phyloP scores from a whole-genome alignment of 1,284 basidiomycete genomes.

The Boletus putidus region DNA sequence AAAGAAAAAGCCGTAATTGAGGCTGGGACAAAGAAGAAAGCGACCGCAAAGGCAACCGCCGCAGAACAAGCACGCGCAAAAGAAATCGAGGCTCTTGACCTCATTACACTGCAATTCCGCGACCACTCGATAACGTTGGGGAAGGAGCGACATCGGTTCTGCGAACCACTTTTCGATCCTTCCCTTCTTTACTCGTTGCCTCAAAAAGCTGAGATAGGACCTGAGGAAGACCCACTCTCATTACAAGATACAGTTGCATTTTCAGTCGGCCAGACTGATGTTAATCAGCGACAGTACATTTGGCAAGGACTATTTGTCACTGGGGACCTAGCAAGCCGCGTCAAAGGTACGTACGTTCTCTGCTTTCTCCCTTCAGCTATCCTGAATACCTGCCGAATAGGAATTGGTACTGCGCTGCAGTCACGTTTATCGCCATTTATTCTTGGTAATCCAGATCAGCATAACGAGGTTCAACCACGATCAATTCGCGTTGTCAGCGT shows the following conservation, averaged over 20 bases:
- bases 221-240: slow-evolving; percentile 42
- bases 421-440: slow-evolving; percentile 71
- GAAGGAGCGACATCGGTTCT: slow-evolving; percentile 85
- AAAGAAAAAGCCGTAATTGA: slow-evolving; percentile 83
- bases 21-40: slow-evolving; percentile 74
- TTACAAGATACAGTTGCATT: slow-evolving; percentile 66
- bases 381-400: slow-evolving; percentile 39
- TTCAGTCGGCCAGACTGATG: slow-evolving; percentile 57
- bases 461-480: slow-evolving; percentile 71
- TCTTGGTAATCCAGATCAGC: slow-evolving; percentile 60
- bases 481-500: slow-evolving; percentile 66
- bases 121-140: slow-evolving; percentile 77
- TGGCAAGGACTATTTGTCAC: slow-evolving; percentile 85
- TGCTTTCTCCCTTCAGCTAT: neutral
- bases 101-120: slow-evolving; percentile 71
- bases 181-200: slow-evolving; percentile 45
- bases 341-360: slow-evolving; percentile 64
- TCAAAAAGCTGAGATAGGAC: slow-evolving; percentile 14
- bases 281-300: slow-evolving; percentile 68
- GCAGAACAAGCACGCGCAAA: slow-evolving; percentile 77
- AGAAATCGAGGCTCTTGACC: slow-evolving; percentile 80
- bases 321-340: slow-evolving; percentile 73
- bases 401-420: slow-evolving; percentile 70
- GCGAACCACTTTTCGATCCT: slow-evolving; percentile 87
- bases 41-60: slow-evolving; percentile 71